These are phyloP conservation scores for Trebouxia sp. DNA, from an alignment of 139 green algal genomes.

Conservation along the genomic window DNA sequence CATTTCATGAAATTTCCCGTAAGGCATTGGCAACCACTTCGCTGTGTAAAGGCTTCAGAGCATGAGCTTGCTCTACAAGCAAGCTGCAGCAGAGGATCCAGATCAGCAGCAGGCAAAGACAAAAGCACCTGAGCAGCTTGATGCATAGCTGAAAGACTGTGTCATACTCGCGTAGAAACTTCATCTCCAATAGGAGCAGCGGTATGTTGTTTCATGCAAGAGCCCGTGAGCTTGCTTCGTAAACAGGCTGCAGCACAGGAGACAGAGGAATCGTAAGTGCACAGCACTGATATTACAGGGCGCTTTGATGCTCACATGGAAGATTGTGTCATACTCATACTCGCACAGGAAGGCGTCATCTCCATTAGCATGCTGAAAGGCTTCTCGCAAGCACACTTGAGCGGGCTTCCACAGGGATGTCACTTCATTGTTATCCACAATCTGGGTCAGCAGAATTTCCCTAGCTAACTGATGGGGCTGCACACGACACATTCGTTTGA, in stretches of 20 bases:
- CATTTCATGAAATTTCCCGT: too few species aligned
- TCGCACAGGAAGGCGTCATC: slow-evolving; percentile 90
- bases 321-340: slow-evolving; percentile 66
- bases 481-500: too few species aligned
- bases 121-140: too few species aligned
- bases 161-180: too few species aligned
- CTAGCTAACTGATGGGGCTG: slow-evolving; percentile 77
- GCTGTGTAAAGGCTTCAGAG: too few species aligned
- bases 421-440: slow-evolving; percentile 50
- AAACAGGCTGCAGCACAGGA: background rate
- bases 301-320: slow-evolving; percentile 28
- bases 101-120: too few species aligned
- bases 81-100: too few species aligned
- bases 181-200: too few species aligned
- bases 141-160: too few species aligned
- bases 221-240: background rate
- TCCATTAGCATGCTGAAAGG: slow-evolving; percentile 37
- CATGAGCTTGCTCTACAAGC: too few species aligned
- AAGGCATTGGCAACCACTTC: too few species aligned
- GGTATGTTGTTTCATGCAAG: too few species aligned
- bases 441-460: slow-evolving; percentile 80
- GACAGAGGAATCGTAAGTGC: background rate
- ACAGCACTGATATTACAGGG: background rate
- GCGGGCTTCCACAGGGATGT: slow-evolving; percentile 42
- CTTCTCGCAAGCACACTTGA: slow-evolving; percentile 39